A percentile compares a stretch with the other conserved stretches of the same genome.
phyloP scores from a whole-genome alignment of 2,329 filamentous ascomycete species.

The Alternaria panax region DNA sequence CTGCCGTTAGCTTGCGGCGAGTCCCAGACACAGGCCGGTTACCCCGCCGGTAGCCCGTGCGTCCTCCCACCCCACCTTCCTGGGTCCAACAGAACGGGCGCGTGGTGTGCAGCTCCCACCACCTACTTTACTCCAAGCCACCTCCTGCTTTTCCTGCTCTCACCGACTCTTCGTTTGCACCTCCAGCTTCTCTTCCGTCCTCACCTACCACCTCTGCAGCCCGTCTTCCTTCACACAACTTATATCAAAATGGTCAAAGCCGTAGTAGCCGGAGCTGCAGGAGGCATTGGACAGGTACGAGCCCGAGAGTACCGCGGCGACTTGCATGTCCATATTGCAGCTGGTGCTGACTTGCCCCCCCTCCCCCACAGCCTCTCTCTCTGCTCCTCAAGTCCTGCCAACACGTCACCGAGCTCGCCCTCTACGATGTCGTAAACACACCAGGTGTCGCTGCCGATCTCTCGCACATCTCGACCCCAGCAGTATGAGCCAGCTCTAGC shows the following conservation, averaged over 20 bases:
- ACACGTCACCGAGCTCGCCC: conserved; percentile 87
- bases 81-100: conserved; percentile 35
- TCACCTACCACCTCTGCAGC: conserved; percentile 16
- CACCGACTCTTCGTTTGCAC: conserved; percentile 27
- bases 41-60: conserved; percentile 32
- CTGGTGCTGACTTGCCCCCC: conserved; percentile 14
- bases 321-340: neutral
- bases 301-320: conserved; percentile 28
- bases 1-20: conserved; percentile 12
- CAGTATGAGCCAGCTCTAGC: conserved; percentile 61
- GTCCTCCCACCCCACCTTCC: conserved; percentile 35
- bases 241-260: conserved; percentile 49
- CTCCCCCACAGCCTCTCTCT: conserved; percentile 77
- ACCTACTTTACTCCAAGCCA: conserved; percentile 27
- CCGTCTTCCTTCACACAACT: conserved; percentile 22
- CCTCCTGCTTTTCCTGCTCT: conserved; percentile 21
- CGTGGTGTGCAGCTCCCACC: conserved; percentile 40
- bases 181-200: conserved; percentile 4
- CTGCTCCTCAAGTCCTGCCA: conserved; percentile 92
- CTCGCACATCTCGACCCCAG: conserved; percentile 93
- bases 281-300: conserved; percentile 94
- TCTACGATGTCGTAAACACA: conserved; percentile 99
- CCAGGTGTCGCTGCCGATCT: conserved; percentile 95
- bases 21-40: conserved; percentile 21
- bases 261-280: conserved; percentile 88